Percentiles rank a stretch among this genome's conserved stretches.
These are phyloP conservation scores for Cyphellophora europaea DNA, from an alignment of 2,329 filamentous ascomycete genomes.

Conservation along the genomic window DNA sequence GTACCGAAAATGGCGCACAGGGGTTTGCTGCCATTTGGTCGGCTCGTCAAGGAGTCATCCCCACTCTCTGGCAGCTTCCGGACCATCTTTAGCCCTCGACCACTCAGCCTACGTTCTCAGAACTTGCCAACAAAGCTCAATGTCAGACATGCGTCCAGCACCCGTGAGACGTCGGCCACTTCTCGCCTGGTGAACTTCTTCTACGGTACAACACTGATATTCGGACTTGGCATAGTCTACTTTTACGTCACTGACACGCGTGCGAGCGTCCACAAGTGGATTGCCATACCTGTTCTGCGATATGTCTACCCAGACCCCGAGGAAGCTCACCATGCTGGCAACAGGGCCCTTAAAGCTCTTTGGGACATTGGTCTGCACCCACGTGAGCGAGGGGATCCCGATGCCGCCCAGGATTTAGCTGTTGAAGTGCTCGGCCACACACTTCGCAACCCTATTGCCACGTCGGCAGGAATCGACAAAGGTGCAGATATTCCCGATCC, in stretches of 20 bases:
- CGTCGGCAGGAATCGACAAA: conserved; percentile 94
- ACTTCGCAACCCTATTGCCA: conserved; percentile 80
- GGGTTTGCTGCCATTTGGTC: too few species aligned
- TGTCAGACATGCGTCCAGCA: too few species aligned
- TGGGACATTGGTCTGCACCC: conserved; percentile 70
- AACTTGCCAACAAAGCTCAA: too few species aligned
- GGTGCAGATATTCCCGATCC: conserved; percentile 79
- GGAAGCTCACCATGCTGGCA: conserved; percentile 80
- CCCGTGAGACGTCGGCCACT: conserved; percentile 25
- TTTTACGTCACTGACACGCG: conserved; percentile 68
- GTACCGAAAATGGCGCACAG: too few species aligned
- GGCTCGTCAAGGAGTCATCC: too few species aligned
- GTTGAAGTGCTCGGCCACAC: conserved; percentile 67
- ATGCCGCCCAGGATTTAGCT: conserved; percentile 43
- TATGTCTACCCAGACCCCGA: conserved; percentile 47
- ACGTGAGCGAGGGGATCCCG: conserved; percentile 62
- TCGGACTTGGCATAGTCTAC: conserved; percentile 44
- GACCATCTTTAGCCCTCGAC: too few species aligned
- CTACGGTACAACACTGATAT: conserved; percentile 44
- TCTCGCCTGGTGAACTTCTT: conserved; percentile 41
- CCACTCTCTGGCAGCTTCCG: too few species aligned
- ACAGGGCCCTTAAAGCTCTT: conserved; percentile 59
- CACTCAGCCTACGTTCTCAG: too few species aligned
- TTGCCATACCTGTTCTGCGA: conserved; percentile 43
- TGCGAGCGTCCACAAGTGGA: conserved; percentile 58